Evolutionary conservation across 2,329 filamentous ascomycete genomes (phyloP).

Genomic region (Fusarium chuoi): DNA sequence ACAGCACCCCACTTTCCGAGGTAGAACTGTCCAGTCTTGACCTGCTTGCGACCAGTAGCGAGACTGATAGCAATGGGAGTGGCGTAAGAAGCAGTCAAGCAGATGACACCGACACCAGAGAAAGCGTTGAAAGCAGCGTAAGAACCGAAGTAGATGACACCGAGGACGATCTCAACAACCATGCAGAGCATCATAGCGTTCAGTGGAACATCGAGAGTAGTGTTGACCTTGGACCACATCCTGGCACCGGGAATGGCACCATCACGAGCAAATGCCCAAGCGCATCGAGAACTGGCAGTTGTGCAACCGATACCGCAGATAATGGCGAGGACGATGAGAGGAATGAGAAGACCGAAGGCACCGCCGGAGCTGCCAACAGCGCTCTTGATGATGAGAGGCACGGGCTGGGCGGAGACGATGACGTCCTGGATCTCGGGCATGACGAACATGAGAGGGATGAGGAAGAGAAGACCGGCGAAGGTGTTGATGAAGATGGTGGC

Average conservation of each 20-base stretch:
- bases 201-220: background rate
- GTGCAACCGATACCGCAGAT: slow-evolving; percentile 17
- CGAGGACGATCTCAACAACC: background rate
- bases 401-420: slow-evolving; percentile 66
- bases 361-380: slow-evolving; percentile 4
- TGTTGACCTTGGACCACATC: slow-evolving; percentile 7
- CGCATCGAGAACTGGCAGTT: slow-evolving; percentile 13
- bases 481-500: slow-evolving; percentile 73
- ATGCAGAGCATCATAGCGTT: slow-evolving; percentile 21
- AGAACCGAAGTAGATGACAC: slow-evolving; percentile 18
- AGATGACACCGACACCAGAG: slow-evolving; percentile 2
- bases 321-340: slow-evolving; percentile 3
- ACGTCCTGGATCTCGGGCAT: slow-evolving; percentile 70
- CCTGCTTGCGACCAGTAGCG: background rate
- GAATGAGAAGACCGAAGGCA: background rate
- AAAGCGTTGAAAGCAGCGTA: slow-evolving; percentile 16
- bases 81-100: slow-evolving; percentile 11
- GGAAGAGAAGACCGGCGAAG: slow-evolving; percentile 71
- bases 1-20: slow-evolving; percentile 2
- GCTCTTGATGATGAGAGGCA: slow-evolving; percentile 69
- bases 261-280: slow-evolving; percentile 16
- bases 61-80: slow-evolving; percentile 13
- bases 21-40: slow-evolving; percentile 2
- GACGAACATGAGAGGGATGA: slow-evolving; percentile 76
- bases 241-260: slow-evolving; percentile 12